Base-by-base conservation (phyloP, 169 alveolate species). In the Ichthyophthirius multifiliis region DNA sequence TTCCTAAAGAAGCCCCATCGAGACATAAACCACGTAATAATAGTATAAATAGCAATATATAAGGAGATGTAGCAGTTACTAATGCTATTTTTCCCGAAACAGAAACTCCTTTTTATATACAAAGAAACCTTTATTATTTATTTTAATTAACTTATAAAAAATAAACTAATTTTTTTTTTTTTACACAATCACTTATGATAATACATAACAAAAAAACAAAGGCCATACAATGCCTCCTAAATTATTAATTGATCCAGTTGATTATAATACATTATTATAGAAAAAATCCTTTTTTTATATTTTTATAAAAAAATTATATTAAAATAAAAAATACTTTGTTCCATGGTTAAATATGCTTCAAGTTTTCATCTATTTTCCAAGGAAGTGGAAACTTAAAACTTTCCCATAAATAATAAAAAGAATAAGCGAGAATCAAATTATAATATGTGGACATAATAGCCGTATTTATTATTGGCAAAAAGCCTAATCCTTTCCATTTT, bases 1-100 rank as follows among this genome's bases (percentile, higher is more conserved):
- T 37, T 6, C 92, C 92, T 4, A 74, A 64, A 27, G 18, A 30
- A 0, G 82, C 74, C 16, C 92, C 92, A 31, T 82, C 89, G 10
- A 86, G 43, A 15, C 63, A 48, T 4, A 86, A 48, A 1, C 89
- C 92, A 74, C 87, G 64, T 39, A 86, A 46, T 32, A 83, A 37
- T n/a, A 86, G 37, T 15, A 86, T 64, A 13, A 82, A 16, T 6
- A 85, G 55, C 7, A 85, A 45, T 20, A 85, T 43, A 41, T 81
- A 81, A 30, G 86, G 86, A 31, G 76, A 34, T 18, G 86, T 47
- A 5, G 86, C 86, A 30, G 86, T 81, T 6, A 81, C 67, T 12
- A 81, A 18, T 71, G 86, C 79, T 1, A 81, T 48, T 43, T 71
- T 81, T 2, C 86, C 86, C 4, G 82, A 67, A 10, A 45, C 71